Conservation (phyloP, 352 stramenopile genomes). For the Saprolegnia parasitica region DNA sequence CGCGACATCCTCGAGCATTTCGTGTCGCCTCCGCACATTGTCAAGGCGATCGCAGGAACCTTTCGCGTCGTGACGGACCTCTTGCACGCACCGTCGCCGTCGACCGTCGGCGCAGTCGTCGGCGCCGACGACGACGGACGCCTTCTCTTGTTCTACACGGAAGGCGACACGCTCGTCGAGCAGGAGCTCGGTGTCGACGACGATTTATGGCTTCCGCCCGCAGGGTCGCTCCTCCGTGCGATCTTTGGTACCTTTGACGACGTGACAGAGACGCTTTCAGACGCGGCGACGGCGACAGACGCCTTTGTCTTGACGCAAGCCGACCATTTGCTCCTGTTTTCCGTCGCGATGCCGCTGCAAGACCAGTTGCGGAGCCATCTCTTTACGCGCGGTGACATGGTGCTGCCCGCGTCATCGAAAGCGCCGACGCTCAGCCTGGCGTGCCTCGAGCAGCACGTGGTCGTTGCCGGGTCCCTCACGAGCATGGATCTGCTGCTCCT, state of each 20-base stretch:
- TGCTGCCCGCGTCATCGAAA: background rate
- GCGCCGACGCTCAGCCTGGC: background rate
- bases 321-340: slow-evolving; percentile 9
- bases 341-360: background rate
- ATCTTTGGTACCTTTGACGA: slow-evolving; percentile 22
- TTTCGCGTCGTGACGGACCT: slow-evolving; percentile 9
- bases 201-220: background rate
- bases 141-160: slow-evolving; percentile 16
- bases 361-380: background rate
- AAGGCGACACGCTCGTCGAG: background rate
- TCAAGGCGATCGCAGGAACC: slow-evolving; percentile 11
- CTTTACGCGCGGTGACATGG: background rate
- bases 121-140: slow-evolving; percentile 11
- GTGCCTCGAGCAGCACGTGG: background rate
- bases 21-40: background rate
- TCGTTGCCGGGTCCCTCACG: slow-evolving; percentile 2
- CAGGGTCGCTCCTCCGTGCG: slow-evolving; percentile 2
- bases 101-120: background rate
- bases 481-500: background rate
- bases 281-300: background rate
- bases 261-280: background rate
- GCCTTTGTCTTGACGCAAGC: background rate
- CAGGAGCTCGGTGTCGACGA: slow-evolving; percentile 1
- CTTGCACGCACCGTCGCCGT: background rate
- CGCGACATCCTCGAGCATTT: background rate